These are phyloP conservation scores for Ilex paraguariensis DNA, from an alignment of 305 asterid species.

Conservation along the genomic window DNA sequence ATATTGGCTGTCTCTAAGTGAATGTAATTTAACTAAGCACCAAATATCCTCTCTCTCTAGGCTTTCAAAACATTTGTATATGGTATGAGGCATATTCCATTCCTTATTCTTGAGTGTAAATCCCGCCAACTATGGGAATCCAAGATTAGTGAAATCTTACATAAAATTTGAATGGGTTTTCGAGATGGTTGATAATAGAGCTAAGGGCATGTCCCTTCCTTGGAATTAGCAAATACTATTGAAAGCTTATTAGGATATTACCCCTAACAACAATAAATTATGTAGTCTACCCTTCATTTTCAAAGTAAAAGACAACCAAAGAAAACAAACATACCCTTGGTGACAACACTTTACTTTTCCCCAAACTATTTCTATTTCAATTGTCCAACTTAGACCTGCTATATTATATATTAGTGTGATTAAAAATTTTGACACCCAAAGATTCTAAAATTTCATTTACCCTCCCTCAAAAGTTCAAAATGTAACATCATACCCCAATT, in stretches of 20 bases:
- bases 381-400: constrained; percentile 5
- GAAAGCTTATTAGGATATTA: constrained; percentile 7
- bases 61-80: constrained; percentile 10
- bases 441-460: too few relatives aligned
- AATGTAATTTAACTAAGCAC: too few relatives aligned
- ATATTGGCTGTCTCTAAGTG: too few relatives aligned
- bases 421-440: not conserved
- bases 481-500: too few relatives aligned
- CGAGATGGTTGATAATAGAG: constrained; percentile 5
- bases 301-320: constrained; percentile 42
- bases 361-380: constrained; percentile 20
- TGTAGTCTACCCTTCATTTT: constrained; percentile 7
- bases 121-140: constrained; percentile 10
- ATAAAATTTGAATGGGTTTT: constrained; percentile 15
- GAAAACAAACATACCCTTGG: constrained; percentile 55
- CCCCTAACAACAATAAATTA: constrained; percentile 1
- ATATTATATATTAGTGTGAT: not conserved
- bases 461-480: too few relatives aligned
- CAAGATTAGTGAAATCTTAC: constrained; percentile 21
- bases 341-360: constrained; percentile 70
- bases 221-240: constrained; percentile 21
- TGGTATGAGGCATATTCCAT: constrained; percentile 38
- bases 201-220: constrained; percentile 13
- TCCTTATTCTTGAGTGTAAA: constrained; percentile 25
- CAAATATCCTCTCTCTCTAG: not conserved